Percentiles rank a stretch among this genome's conserved stretches.
phyloP scores from a whole-genome alignment of 2,329 filamentous ascomycete genomes.

The Polytolypa hystricis region DNA sequence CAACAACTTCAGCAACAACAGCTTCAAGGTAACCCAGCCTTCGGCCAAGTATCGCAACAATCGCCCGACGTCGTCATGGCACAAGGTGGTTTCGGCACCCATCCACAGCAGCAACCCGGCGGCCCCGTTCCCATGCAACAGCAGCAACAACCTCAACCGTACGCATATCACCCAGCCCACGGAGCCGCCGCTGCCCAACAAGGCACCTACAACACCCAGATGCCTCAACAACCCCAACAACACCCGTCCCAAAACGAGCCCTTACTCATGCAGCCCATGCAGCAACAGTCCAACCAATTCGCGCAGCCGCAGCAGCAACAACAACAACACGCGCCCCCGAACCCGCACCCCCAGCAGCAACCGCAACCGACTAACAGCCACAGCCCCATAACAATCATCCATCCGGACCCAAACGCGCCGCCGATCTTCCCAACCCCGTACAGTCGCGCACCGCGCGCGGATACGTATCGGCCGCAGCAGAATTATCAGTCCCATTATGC shows the following conservation, averaged over 20 bases:
- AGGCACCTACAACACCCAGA: background rate
- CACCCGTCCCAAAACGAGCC: too few species aligned
- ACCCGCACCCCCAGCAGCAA: background rate
- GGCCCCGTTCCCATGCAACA: too few species aligned
- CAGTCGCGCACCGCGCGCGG: slow-evolving; percentile 9
- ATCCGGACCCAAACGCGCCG: slow-evolving; percentile 9
- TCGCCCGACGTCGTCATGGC: too few species aligned
- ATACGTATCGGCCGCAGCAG: slow-evolving; percentile 5
- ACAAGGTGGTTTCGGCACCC: too few species aligned
- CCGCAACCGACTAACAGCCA: background rate
- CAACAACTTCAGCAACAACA: too few species aligned
- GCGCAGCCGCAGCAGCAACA: too few species aligned
- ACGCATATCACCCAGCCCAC: background rate
- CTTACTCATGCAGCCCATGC: background rate
- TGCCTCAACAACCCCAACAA: too few species aligned
- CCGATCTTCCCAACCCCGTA: slow-evolving; percentile 11
- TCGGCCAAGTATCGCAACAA: too few species aligned
- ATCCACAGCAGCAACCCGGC: too few species aligned
- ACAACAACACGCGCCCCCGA: too few species aligned
- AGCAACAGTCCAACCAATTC: background rate
- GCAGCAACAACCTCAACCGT: too few species aligned
- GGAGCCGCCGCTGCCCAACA: background rate
- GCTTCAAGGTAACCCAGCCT: too few species aligned
- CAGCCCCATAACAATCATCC: slow-evolving; percentile 10
- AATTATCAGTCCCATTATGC: background rate